These are phyloP conservation scores for Trichodelitschia bisporula DNA, from an alignment of 495 filamentous ascomycete species.

Conservation along the genomic window DNA sequence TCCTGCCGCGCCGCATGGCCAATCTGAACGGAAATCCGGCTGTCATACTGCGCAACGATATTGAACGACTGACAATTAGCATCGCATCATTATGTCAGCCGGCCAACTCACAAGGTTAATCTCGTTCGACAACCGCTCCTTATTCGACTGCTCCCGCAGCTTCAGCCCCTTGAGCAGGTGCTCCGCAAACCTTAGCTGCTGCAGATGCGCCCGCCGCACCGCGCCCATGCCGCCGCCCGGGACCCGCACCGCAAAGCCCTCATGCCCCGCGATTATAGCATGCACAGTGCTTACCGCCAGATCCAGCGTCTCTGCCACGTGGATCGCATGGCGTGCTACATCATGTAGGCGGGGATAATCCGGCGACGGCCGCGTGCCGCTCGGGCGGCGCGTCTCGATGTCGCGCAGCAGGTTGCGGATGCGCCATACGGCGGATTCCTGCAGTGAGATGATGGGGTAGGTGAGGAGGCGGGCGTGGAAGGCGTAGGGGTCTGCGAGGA, in stretches of 20 bases:
- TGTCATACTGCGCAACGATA: conserved; percentile 1
- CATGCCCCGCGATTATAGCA: background rate
- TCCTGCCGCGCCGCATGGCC: conserved; percentile 8
- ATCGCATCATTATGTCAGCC: background rate
- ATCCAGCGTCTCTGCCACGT: conserved; percentile 5
- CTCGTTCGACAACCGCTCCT: conserved; percentile 3
- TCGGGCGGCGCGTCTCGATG: too few relatives aligned
- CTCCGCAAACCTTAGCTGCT: background rate
- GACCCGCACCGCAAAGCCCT: background rate
- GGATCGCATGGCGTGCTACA: conserved; percentile 5
- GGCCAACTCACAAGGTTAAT: conserved; percentile 1
- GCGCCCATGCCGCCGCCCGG: background rate
- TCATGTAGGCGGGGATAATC: conserved; percentile 5
- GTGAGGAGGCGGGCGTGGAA: conserved; percentile 9
- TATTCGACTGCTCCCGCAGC: conserved; percentile 3
- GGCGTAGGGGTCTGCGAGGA: conserved; percentile 6
- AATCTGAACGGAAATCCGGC: conserved; percentile 1
- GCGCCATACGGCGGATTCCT: conserved; percentile 14
- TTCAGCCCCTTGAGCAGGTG: conserved; percentile 1
- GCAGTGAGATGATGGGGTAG: conserved; percentile 9
- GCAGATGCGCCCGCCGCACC: background rate
- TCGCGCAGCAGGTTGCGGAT: conserved; percentile 15
- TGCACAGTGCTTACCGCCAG: conserved; percentile 1
- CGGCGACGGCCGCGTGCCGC: background rate
- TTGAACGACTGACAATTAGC: conserved; percentile 1